Base-by-base conservation (phyloP, 164 flowering plant genomes). In the Dillenia suffruticosa region DNA sequence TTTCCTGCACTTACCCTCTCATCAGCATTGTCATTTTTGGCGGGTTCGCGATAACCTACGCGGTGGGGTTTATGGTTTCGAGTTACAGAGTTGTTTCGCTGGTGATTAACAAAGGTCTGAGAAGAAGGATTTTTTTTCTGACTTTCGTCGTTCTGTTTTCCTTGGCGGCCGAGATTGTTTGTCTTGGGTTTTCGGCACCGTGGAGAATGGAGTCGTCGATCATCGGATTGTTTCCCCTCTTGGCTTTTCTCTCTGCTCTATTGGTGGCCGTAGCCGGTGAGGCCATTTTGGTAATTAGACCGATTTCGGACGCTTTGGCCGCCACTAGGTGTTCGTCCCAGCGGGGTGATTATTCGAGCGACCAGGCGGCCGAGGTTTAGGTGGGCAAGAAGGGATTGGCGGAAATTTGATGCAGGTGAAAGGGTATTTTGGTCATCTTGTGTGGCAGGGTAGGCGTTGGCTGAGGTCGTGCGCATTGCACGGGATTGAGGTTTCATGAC, bases 31-130 rank as follows among this genome's bases (percentile, higher is more conserved):
- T 73, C 4, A 14, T 81, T 6, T 81, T 84, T 43, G 82, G 71
- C 0, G 77, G 56, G 0, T 90, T 85, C 48, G 83, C 62, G 9
- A 19, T 64, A 0, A 71, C 55, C 9, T 90, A 74, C 71, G 45
- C 58, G 12, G 0, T 80, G 9, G 73, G 63, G 5, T 87, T 90
- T 58, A 14, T 78, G 13, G 6, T 77, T 0, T 80, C 89, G 12
- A 76, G 77, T 45, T 76, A 83, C 79, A 71, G 60, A 49, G 87
- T 77, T 13, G 67, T 76, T 50, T 64, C 81, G 1, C 51, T 83
- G 1, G 96, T 79, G n/a, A 90, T 90, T 51, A 87, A 87, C 70
- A 86, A 86, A 63, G 68, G 72, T 0, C 57, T 87, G 57, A 66
- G 84, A 72, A 24, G 51, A 3, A 72, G 94, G 49, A 76, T 84